phyloP scores from a whole-genome alignment of 805 yeast species.

The Saturnispora halmiae region DNA sequence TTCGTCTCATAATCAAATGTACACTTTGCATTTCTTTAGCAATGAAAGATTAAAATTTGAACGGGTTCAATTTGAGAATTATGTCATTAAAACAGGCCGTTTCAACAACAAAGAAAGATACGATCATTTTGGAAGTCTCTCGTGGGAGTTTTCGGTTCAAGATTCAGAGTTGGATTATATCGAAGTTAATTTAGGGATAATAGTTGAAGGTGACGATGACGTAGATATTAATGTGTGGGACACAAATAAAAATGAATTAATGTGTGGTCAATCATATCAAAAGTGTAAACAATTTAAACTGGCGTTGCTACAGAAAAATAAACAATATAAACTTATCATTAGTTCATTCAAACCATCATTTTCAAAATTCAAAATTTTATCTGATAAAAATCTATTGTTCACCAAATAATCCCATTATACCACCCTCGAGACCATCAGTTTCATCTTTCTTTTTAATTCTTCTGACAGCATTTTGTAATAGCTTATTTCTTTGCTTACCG shows the following conservation, averaged over 20 bases:
- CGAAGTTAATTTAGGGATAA: not conserved
- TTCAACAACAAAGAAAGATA: not conserved
- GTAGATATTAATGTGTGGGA: not conserved
- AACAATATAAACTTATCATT: conserved; percentile 1
- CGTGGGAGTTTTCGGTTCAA: not conserved
- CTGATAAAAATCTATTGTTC: conserved; percentile 6
- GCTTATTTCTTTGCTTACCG: conserved; percentile 12
- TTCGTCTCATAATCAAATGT: not conserved
- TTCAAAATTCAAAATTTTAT: conserved; percentile 2
- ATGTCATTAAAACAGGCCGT: not conserved
- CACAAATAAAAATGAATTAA: not conserved
- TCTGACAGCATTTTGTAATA: conserved; percentile 12
- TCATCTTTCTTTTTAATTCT: conserved; percentile 10
- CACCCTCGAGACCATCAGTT: conserved; percentile 14
- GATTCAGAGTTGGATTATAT: not conserved
- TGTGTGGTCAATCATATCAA: not conserved
- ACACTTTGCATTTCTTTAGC: conserved; percentile 3
- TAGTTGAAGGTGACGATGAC: not conserved
- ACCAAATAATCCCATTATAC: conserved; percentile 13
- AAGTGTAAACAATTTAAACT: conserved; percentile 1
- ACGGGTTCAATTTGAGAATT: not conserved
- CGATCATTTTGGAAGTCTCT: not conserved
- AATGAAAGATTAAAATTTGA: not conserved
- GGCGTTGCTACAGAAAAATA: not conserved
- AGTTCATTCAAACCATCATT: conserved; percentile 2